Conservation (phyloP, 257 asterid genomes). For the Solanum rostratum region DNA sequence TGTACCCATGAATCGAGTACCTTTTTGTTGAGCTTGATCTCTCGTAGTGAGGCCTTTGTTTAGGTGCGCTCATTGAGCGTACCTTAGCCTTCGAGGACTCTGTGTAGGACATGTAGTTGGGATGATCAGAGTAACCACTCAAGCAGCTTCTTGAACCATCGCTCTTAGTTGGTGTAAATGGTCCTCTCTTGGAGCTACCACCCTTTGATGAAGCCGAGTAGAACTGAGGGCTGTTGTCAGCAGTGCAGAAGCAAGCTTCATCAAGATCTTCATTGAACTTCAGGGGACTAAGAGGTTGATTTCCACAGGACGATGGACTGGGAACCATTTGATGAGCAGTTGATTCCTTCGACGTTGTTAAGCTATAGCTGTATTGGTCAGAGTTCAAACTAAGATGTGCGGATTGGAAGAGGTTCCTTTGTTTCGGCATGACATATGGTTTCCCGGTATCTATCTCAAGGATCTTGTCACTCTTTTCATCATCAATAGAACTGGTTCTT, state of each 20-base stretch:
- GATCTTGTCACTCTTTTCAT: conserved; percentile 40
- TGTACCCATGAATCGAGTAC: conserved; percentile 40
- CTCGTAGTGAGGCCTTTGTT: conserved; percentile 58
- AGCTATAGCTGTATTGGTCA: conserved; percentile 40
- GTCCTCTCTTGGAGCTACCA: conserved; percentile 29
- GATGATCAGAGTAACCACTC: conserved; percentile 56
- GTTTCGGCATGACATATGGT: conserved; percentile 12
- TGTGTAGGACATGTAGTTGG: conserved; percentile 73
- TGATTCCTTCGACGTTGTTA: conserved; percentile 51
- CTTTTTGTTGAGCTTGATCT: conserved; percentile 58
- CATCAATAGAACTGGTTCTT: conserved; percentile 10
- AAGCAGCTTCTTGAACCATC: conserved; percentile 58
- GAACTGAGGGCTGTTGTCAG: conserved; percentile 45
- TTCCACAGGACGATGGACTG: conserved; percentile 50
- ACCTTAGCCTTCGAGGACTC: conserved; percentile 79
- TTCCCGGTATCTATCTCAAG: conserved; percentile 46
- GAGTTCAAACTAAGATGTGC: conserved; percentile 42
- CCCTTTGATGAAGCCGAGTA: conserved; percentile 42
- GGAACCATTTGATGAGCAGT: conserved; percentile 28
- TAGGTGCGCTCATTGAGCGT: conserved; percentile 84
- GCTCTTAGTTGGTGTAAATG: conserved; percentile 61
- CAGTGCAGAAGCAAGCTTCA: conserved; percentile 41
- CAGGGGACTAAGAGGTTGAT: conserved; percentile 36
- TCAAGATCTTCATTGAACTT: conserved; percentile 17
- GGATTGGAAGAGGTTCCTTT: conserved; percentile 35